phyloP scores from a whole-genome alignment of 164 flowering plant species.

The Dillenia suffruticosa region DNA sequence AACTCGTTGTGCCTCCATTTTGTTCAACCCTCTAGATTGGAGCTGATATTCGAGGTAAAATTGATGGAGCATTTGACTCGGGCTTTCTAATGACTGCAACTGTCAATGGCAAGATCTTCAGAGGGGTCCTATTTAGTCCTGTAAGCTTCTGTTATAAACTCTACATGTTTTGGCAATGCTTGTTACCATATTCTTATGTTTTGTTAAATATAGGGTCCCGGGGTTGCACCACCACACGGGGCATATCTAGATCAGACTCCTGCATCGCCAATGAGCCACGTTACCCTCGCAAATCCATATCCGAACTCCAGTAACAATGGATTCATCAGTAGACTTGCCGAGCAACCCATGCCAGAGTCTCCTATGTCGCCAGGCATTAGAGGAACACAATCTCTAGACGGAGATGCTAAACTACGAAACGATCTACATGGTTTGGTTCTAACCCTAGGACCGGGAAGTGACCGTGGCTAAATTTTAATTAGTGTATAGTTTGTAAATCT shows the following conservation, averaged over 20 bases:
- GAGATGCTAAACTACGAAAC: slow-evolving; percentile 29
- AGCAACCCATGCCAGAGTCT: slow-evolving; percentile 26
- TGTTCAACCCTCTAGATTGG: slow-evolving; percentile 50
- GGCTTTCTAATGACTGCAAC: slow-evolving; percentile 89
- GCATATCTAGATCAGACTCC: slow-evolving; percentile 18
- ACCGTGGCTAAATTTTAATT: slow-evolving; percentile 6
- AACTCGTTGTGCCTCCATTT: no score
- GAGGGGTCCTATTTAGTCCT: slow-evolving; percentile 87
- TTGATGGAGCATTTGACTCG: slow-evolving; percentile 89
- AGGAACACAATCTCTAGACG: slow-evolving; percentile 16
- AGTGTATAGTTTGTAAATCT: slow-evolving; percentile 10
- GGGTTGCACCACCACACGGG: slow-evolving; percentile 21
- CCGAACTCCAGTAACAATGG: slow-evolving; percentile 14
- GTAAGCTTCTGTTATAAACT: slow-evolving; percentile 35
- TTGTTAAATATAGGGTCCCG: slow-evolving; percentile 39
- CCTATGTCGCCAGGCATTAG: slow-evolving; percentile 20
- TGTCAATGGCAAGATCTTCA: slow-evolving; percentile 69
- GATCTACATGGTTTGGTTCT: slow-evolving; percentile 87
- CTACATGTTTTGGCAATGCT: neutral
- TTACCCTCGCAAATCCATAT: slow-evolving; percentile 17
- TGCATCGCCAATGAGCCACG: slow-evolving; percentile 14
- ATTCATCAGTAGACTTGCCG: slow-evolving; percentile 18
- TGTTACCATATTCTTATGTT: neutral
- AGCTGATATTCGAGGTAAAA: slow-evolving; percentile 78
- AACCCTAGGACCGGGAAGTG: slow-evolving; percentile 70